These are phyloP conservation scores for Sclerotinia spermophila DNA, from an alignment of 2,329 filamentous ascomycete species.

Conservation along the genomic window DNA sequence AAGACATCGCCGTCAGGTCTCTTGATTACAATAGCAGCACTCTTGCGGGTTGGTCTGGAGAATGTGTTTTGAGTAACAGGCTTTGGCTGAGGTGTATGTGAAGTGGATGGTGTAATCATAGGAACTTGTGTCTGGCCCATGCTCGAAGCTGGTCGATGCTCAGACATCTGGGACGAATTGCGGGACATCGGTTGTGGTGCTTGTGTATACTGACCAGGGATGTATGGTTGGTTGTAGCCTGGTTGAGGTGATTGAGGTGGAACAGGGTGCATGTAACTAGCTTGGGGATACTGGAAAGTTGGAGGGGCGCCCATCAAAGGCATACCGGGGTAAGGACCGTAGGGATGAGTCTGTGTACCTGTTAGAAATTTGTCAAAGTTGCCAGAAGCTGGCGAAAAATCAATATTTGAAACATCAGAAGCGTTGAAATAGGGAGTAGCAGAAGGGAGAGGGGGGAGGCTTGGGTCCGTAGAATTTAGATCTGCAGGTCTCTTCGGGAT, in stretches of 20 bases:
- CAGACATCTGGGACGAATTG: slow-evolving; percentile 75
- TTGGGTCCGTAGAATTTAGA: slow-evolving; percentile 16
- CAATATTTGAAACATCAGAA: slow-evolving; percentile 38
- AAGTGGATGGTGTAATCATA: slow-evolving; percentile 33
- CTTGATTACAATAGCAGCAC: slow-evolving; percentile 78
- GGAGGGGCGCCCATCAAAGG: slow-evolving; percentile 41
- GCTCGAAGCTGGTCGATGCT: slow-evolving; percentile 48
- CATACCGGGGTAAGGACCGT: slow-evolving; percentile 46
- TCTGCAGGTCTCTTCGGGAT: slow-evolving; percentile 12
- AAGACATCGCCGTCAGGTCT: slow-evolving; percentile 75
- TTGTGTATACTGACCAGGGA: slow-evolving; percentile 39
- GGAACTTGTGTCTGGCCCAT: slow-evolving; percentile 38
- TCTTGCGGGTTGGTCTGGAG: slow-evolving; percentile 48
- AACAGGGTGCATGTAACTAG: slow-evolving; percentile 47
- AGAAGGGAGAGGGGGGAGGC: slow-evolving; percentile 30
- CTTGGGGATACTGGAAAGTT: slow-evolving; percentile 43
- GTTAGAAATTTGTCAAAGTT: slow-evolving; percentile 59
- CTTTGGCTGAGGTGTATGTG: slow-evolving; percentile 54
- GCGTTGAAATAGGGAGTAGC: slow-evolving; percentile 31
- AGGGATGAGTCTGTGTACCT: slow-evolving; percentile 57
- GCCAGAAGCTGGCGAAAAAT: slow-evolving; percentile 66
- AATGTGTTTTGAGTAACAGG: slow-evolving; percentile 41
- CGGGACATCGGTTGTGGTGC: slow-evolving; percentile 73
- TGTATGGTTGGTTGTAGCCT: slow-evolving; percentile 45
- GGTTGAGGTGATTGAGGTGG: slow-evolving; percentile 45